Percentiles rank a stretch among this genome's conserved stretches.
These are phyloP conservation scores for Sequoia sempervirens DNA, from an alignment of 75 land plant species.

Conservation along the genomic window DNA sequence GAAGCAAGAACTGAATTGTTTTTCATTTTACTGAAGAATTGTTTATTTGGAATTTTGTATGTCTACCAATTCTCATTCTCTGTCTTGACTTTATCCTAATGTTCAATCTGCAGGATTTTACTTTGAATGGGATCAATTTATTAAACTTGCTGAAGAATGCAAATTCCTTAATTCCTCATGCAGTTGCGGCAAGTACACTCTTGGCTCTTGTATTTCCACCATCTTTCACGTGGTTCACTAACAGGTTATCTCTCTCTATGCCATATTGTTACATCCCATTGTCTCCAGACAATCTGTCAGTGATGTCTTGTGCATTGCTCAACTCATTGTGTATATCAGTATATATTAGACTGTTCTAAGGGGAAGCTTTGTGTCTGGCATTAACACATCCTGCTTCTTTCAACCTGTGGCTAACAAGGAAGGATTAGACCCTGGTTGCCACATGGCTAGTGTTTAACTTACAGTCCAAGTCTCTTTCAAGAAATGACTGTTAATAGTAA, in stretches of 20 bases:
- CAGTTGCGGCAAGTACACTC: conserved; percentile 69
- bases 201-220: conserved; percentile 87
- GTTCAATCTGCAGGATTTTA: neutral
- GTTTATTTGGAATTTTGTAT: neutral
- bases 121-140: conserved; percentile 5
- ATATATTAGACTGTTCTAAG: neutral
- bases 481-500: neutral
- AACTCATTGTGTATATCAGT: neutral
- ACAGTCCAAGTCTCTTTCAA: neutral
- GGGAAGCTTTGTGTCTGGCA: neutral
- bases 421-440: neutral
- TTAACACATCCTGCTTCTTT: neutral
- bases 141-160: conserved; percentile 54
- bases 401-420: neutral
- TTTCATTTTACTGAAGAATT: neutral
- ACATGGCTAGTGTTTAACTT: neutral
- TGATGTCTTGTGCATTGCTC: neutral
- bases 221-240: conserved; percentile 94
- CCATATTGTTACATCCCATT: neutral
- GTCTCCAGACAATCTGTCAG: neutral
- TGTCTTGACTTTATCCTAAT: neutral
- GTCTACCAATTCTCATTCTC: neutral
- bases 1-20: neutral
- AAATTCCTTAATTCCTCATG: conserved; percentile 68
- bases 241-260: conserved; percentile 41